A percentile compares a stretch with the other conserved stretches of the same genome.
These are phyloP conservation scores for Silene conica DNA, from an alignment of 148 eudicot genomes.

Conservation along the genomic window DNA sequence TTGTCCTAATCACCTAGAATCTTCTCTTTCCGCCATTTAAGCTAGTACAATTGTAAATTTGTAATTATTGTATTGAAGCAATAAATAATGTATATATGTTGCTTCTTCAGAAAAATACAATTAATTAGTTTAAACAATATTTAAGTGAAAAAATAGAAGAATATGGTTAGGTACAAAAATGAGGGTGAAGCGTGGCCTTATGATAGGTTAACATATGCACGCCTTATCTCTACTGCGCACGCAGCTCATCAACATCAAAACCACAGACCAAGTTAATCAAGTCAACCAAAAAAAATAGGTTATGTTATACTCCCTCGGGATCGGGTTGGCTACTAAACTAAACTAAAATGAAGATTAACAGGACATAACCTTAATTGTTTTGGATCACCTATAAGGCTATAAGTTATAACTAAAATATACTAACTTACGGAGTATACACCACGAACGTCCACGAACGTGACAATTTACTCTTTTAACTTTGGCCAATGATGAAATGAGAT, in stretches of 20 bases:
- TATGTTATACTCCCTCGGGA: too few species aligned
- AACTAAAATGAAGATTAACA: too few species aligned
- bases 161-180: conserved; percentile 1
- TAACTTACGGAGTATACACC: too few species aligned
- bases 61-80: not conserved
- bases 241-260: not conserved
- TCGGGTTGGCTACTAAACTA: too few species aligned
- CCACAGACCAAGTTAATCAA: not conserved
- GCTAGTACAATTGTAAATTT: not conserved
- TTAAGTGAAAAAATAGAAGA: not conserved
- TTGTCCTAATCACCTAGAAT: conserved; percentile 13
- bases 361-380: too few species aligned
- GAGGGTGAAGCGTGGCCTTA: not conserved
- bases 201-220: not conserved
- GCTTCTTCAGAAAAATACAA: not conserved
- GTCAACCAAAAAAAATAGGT: not conserved
- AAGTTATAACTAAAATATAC: too few species aligned
- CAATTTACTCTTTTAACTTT: too few species aligned
- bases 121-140: not conserved
- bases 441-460: too few species aligned
- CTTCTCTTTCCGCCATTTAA: not conserved
- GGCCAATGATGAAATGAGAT: too few species aligned
- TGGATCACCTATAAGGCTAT: too few species aligned
- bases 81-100: not conserved
- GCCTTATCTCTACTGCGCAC: not conserved